Base-by-base conservation (phyloP, 257 asterid species). In the Petrea volubilis region DNA sequence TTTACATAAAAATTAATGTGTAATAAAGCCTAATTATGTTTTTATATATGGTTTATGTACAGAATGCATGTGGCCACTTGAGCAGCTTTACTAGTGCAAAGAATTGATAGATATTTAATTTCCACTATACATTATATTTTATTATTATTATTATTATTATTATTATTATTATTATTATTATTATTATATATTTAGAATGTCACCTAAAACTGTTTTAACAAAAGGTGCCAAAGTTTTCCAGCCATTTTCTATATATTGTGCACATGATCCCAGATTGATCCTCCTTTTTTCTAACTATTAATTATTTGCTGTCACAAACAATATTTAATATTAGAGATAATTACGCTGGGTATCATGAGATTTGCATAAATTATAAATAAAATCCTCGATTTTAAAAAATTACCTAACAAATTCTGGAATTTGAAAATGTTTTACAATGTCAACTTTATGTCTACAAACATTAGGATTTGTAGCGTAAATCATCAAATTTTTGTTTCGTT, bases 191-290 rank as follows among this genome's bases (percentile, higher is more conserved):
- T 70, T 70, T 51, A 55, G 57, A 49, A 80, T 72, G 73, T 57
- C 74, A 79, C 60, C 83, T 68, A 36, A 28, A 72, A 49, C 36
- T 56, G 41, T 13, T n/a, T n/a, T 44, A 5, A 20, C 15, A 57
- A 62, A 71, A 38, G 58, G 67, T 2, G 70, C 64, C 71, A 78
- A 74, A 68, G 71, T 74, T 47, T 63, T 74, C 82, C 83, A 81
- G 73, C 73, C 51, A 77, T 78, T 69, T 67, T 72, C 56, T 72
- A 78, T 34, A 51, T 21, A 60, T 43, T 75, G 28, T 71, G 86
- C 83, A 69, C 83, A 72, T 81, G 86, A 78, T 78, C 86, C 83
- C 83, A 81, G 83, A 71, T 75, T 81, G 86, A 81, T 78, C 77
- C 21, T 40, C 64, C 56, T 56, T 53, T 4, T 31, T 52, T 74